phyloP scores from a whole-genome alignment of 768 basidiomycete species.

The Suillus alpinus region DNA sequence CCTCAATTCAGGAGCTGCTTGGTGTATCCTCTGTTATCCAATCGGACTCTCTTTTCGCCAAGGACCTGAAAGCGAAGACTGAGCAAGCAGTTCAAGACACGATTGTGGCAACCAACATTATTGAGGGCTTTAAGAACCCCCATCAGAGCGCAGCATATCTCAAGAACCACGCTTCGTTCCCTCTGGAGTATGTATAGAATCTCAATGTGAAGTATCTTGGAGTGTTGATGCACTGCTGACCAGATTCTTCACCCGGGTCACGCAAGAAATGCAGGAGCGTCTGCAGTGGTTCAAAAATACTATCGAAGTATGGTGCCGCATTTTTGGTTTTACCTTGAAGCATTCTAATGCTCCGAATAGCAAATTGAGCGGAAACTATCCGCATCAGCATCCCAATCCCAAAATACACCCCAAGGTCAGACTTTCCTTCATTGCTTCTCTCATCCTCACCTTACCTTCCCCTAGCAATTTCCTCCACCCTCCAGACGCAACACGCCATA shows the following conservation, averaged over 20 bases:
- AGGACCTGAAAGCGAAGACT: conserved; percentile 70
- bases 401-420: conserved; percentile 74
- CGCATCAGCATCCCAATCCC: conserved; percentile 59
- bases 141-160: conserved; percentile 68
- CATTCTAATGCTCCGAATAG: conserved; percentile 5
- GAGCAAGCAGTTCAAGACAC: conserved; percentile 81
- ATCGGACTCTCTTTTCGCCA: conserved; percentile 62
- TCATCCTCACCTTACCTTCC: conserved; percentile 8
- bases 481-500: conserved; percentile 76
- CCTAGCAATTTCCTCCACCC: conserved; percentile 67
- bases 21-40: conserved; percentile 60
- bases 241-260: conserved; percentile 73
- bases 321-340: background rate
- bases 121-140: conserved; percentile 76
- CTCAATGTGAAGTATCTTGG: background rate
- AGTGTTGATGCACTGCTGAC: background rate
- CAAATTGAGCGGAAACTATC: conserved; percentile 79
- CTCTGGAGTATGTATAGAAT: conserved; percentile 58
- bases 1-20: conserved; percentile 55
- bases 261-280: conserved; percentile 68
- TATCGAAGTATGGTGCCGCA: conserved; percentile 54
- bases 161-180: conserved; percentile 79
- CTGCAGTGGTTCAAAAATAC: conserved; percentile 78
- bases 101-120: conserved; percentile 69
- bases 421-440: background rate